Evolutionary conservation across 164 flowering plant species (phyloP).

Genomic region (Magnolia kwangsiensis): DNA sequence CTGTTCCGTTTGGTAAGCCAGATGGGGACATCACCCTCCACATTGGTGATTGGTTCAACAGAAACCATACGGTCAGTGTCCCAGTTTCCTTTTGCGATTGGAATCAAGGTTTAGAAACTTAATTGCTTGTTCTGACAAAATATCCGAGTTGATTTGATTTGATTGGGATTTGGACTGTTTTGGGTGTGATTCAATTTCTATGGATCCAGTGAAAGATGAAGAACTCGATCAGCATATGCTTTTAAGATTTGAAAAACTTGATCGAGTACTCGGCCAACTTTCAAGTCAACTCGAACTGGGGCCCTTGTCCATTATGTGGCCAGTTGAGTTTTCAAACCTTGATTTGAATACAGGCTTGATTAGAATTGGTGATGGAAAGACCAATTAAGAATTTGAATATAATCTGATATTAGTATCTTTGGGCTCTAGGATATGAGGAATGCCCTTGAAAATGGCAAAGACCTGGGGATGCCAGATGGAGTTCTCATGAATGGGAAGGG

Average conservation of each 20-base stretch:
- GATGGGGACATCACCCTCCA: constrained; percentile 68
- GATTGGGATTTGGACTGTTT: background rate
- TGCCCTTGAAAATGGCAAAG: constrained; percentile 66
- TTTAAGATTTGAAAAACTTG: background rate
- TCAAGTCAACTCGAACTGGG: too few relatives aligned
- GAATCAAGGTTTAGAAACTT: background rate
- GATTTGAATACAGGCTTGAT: background rate
- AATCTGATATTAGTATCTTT: background rate
- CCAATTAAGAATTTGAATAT: too few relatives aligned
- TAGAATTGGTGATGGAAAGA: background rate
- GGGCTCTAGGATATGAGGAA: constrained; percentile 63
- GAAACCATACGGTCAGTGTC: constrained; percentile 77
- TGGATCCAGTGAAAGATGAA: background rate
- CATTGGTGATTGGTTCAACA: constrained; percentile 92
- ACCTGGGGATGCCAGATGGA: constrained; percentile 95
- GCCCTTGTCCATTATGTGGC: too few relatives aligned
- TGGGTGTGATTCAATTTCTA: background rate
- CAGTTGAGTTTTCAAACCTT: background rate
- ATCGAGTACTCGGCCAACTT: too few relatives aligned
- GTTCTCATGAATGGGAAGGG: constrained; percentile 96
- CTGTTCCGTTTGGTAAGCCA: constrained; percentile 77
- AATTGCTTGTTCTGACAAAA: background rate
- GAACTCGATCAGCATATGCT: background rate
- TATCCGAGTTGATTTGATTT: background rate
- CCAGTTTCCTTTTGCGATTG: background rate